Conservation (phyloP, 192 early-diverging fungal species). For the Obelidium mucronatum region DNA sequence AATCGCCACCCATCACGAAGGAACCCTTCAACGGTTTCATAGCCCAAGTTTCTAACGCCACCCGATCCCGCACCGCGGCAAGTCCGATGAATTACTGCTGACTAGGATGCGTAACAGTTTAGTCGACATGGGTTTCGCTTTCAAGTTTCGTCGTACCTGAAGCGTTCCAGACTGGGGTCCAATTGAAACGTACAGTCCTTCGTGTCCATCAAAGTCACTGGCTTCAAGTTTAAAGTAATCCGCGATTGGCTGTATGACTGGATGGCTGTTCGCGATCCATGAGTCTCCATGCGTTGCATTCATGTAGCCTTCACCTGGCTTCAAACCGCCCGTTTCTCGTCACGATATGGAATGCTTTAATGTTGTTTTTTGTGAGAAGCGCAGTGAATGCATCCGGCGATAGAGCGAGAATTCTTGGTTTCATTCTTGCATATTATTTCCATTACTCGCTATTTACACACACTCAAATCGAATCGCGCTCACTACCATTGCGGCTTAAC, state of each 20-base stretch:
- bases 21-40: constrained; percentile 38
- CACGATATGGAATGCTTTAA: constrained; percentile 22
- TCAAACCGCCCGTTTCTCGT: not conserved
- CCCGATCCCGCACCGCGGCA: constrained; percentile 38
- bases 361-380: not conserved
- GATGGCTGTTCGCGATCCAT: constrained; percentile 6
- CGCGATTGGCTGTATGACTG: constrained; percentile 36
- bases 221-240: constrained; percentile 25
- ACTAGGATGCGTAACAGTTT: too few relatives aligned
- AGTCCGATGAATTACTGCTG: constrained; percentile 36
- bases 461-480: not conserved
- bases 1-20: constrained; percentile 52
- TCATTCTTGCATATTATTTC: too few relatives aligned
- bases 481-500: not conserved
- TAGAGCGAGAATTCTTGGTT: constrained; percentile 10
- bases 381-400: not conserved
- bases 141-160: too few relatives aligned
- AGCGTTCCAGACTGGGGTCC: constrained; percentile 23
- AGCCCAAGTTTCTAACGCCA: constrained; percentile 41
- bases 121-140: too few relatives aligned
- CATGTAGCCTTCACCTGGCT: constrained; percentile 21
- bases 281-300: too few relatives aligned
- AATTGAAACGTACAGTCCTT: constrained; percentile 39
- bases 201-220: constrained; percentile 40
- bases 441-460: not conserved